Evolutionary conservation across 257 asterid species (phyloP).

Genomic region (Lithospermum erythrorhizon): DNA sequence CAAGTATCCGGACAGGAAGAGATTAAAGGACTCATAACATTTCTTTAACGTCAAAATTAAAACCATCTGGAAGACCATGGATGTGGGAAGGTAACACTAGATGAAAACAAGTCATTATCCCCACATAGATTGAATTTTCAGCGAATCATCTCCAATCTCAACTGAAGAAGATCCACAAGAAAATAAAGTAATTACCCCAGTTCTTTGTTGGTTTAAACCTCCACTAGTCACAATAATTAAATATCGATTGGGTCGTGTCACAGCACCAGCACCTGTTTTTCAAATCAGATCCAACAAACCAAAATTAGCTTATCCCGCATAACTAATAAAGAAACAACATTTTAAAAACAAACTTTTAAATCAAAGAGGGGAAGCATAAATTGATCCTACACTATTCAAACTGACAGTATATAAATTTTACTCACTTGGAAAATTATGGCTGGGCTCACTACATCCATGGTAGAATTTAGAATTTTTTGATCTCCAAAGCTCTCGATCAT

Average conservation of each 20-base stretch:
- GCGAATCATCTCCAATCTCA: neutral
- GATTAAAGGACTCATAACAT: neutral
- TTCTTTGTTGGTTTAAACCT: constrained; percentile 96
- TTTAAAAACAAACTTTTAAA: too few relatives aligned
- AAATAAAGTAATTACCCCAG: constrained; percentile 55
- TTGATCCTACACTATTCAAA: neutral
- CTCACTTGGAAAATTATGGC: constrained; percentile 60
- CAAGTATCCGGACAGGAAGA: neutral
- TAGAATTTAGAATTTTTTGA: constrained; percentile 51
- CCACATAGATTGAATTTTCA: neutral
- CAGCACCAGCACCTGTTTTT: constrained; percentile 49
- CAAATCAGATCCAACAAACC: constrained; percentile 10
- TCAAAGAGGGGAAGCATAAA: neutral
- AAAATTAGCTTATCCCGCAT: neutral
- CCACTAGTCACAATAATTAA: constrained; percentile 93
- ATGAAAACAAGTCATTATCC: neutral
- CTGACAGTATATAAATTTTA: constrained; percentile 7
- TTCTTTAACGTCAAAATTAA: too few relatives aligned
- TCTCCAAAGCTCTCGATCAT: constrained; percentile 70
- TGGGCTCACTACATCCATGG: constrained; percentile 72
- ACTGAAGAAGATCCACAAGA: neutral
- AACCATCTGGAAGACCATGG: neutral
- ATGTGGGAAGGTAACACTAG: neutral
- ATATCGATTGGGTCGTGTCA: constrained; percentile 53
- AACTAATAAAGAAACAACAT: too few relatives aligned